Percentiles rank a stretch among this genome's conserved stretches.
These are phyloP conservation scores for Cercospora beticola DNA, from an alignment of 2,329 filamentous ascomycete genomes.

Conservation along the genomic window DNA sequence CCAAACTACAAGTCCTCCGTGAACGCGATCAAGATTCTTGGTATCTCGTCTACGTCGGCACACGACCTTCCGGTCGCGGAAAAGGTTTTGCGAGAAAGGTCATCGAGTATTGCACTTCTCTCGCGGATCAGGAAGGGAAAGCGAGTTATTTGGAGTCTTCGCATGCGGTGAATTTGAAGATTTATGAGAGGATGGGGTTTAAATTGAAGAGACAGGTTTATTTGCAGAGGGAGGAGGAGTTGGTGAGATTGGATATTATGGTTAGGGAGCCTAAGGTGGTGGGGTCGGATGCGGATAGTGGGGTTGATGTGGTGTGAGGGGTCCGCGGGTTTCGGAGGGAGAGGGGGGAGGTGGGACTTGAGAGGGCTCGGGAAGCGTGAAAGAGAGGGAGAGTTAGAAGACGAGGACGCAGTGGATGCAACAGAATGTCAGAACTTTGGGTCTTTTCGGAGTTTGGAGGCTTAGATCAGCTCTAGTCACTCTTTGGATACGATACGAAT, in stretches of 20 bases:
- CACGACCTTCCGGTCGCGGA: constrained; percentile 66
- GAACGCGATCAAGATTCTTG: constrained; percentile 66
- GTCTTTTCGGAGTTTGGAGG: neutral
- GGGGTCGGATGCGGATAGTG: constrained; percentile 25
- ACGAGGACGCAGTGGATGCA: constrained; percentile 19
- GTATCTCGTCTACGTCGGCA: constrained; percentile 83
- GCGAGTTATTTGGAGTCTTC: constrained; percentile 79
- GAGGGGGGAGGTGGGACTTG: neutral
- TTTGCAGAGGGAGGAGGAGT: constrained; percentile 57
- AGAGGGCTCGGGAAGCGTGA: neutral
- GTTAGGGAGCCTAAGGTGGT: constrained; percentile 63
- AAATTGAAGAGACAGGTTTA: constrained; percentile 62
- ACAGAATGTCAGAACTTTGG: constrained; percentile 19
- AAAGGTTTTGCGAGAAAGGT: constrained; percentile 72
- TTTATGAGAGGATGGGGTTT: constrained; percentile 77
- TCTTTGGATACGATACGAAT: constrained; percentile 1
- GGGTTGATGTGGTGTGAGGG: constrained; percentile 23
- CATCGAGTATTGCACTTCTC: constrained; percentile 66
- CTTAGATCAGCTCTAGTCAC: constrained; percentile 10
- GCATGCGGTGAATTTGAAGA: constrained; percentile 64
- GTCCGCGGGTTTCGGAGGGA: neutral
- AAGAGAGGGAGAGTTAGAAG: neutral
- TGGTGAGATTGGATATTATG: constrained; percentile 75
- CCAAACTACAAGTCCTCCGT: constrained; percentile 68
- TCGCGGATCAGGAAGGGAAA: constrained; percentile 66